Conservation (phyloP, 345 rosid genomes). For the Sonneratia alba region DNA sequence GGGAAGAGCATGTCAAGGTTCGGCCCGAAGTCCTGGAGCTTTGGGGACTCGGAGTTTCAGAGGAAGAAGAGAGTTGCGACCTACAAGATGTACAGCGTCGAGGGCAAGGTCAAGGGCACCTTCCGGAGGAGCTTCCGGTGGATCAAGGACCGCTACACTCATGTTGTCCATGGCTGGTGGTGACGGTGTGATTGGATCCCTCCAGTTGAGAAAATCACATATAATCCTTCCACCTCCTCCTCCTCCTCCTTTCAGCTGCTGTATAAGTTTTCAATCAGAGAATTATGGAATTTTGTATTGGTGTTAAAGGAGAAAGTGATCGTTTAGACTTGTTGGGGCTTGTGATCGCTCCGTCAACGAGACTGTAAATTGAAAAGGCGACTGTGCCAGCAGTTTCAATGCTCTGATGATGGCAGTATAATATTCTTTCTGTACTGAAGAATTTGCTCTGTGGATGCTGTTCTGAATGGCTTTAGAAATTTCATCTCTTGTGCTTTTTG, state of each 20-base stretch:
- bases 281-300: background rate
- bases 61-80: constrained; percentile 91
- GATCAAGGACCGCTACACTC: constrained; percentile 75
- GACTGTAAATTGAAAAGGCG: background rate
- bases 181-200: constrained; percentile 31
- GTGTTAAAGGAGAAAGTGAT: background rate
- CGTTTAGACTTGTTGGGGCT: background rate
- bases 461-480: background rate
- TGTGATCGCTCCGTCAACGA: background rate
- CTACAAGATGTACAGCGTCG: constrained; percentile 84
- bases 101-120: constrained; percentile 80
- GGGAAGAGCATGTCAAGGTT: constrained; percentile 35
- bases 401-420: background rate
- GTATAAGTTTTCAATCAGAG: no score
- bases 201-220: no score
- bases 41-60: constrained; percentile 68
- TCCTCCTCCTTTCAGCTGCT: background rate
- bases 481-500: background rate
- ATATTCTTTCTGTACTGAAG: background rate
- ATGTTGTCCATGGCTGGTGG: constrained; percentile 69
- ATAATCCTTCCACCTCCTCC: no score
- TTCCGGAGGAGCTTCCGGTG: constrained; percentile 79
- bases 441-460: background rate
- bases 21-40: constrained; percentile 42
- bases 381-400: background rate